phyloP scores from a whole-genome alignment of 306 rosid species.

The Sicyos edulis region DNA sequence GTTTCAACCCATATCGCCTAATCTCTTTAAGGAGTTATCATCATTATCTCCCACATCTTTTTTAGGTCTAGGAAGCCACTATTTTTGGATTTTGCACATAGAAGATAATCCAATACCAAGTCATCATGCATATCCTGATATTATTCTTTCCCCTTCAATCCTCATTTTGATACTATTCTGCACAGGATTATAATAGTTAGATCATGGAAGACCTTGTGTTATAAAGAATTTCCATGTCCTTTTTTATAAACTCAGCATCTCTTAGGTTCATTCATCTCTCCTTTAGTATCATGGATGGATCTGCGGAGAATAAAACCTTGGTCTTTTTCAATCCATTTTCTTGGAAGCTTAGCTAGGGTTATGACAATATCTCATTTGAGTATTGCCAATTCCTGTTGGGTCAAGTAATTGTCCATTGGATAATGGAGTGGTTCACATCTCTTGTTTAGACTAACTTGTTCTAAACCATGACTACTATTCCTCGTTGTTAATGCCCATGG shows the following conservation, averaged over 20 bases:
- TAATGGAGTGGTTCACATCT: conserved; percentile 16
- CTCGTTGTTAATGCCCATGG: conserved; percentile 8
- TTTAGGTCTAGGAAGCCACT: conserved; percentile 2
- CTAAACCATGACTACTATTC: conserved; percentile 16
- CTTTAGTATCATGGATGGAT: not conserved
- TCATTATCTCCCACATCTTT: conserved; percentile 12
- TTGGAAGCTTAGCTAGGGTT: not conserved
- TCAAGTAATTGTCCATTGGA: not conserved
- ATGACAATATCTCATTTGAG: not conserved
- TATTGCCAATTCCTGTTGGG: not conserved
- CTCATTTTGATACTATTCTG: not conserved
- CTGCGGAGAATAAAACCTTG: not conserved
- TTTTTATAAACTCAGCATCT: not conserved
- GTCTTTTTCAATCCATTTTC: not conserved
- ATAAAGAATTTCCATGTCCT: not conserved
- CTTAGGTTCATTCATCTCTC: not conserved
- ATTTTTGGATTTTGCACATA: not conserved
- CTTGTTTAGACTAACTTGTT: not conserved
- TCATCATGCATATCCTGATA: too few species aligned
- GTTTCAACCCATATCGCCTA: not conserved
- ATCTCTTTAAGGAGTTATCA: not conserved
- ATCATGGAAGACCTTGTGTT: not conserved
- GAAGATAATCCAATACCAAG: too few species aligned
- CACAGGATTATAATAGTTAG: not conserved
- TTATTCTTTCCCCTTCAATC: not conserved